Conservation (phyloP, 2,329 filamentous ascomycete genomes). For the Penicillium italicum region DNA sequence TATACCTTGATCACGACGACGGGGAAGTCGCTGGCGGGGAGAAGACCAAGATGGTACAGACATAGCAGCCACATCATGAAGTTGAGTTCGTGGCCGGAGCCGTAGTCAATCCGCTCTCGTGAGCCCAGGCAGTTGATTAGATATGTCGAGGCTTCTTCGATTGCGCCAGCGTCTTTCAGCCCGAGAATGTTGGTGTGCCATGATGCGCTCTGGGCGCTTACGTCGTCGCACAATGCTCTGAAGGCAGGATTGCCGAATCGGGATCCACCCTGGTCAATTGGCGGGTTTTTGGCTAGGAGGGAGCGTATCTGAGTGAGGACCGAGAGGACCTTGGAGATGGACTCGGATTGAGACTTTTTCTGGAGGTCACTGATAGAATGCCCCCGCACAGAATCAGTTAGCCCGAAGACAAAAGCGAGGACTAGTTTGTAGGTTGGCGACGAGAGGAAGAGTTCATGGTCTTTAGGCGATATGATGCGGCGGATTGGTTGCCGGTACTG, state of each 20-base stretch:
- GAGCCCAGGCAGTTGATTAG: slow-evolving; percentile 83
- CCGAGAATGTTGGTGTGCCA: slow-evolving; percentile 44
- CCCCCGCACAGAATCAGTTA: slow-evolving; percentile 75
- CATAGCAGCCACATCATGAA: slow-evolving; percentile 97
- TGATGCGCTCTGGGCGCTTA: slow-evolving; percentile 37
- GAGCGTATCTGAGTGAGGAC: slow-evolving; percentile 68
- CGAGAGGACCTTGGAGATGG: slow-evolving; percentile 61
- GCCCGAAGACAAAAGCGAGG: slow-evolving; percentile 76
- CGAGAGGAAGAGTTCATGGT: slow-evolving; percentile 75
- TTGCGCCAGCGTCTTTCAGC: slow-evolving; percentile 47
- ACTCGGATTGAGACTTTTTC: slow-evolving; percentile 48
- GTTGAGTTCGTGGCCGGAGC: slow-evolving; percentile 95
- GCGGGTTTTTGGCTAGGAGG: slow-evolving; percentile 66
- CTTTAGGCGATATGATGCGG: slow-evolving; percentile 74
- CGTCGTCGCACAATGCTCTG: slow-evolving; percentile 66
- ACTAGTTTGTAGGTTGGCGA: slow-evolving; percentile 75
- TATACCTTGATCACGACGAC: slow-evolving; percentile 75
- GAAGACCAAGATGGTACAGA: slow-evolving; percentile 70
- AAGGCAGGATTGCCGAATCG: slow-evolving; percentile 95
- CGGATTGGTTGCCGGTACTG: slow-evolving; percentile 66
- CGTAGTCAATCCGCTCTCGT: slow-evolving; percentile 84
- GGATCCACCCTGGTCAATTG: slow-evolving; percentile 80
- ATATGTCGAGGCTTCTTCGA: slow-evolving; percentile 74
- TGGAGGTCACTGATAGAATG: slow-evolving; percentile 28
- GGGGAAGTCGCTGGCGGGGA: slow-evolving; percentile 65